These are phyloP conservation scores for Talaromyces sp. DNA, from an alignment of 2,329 filamentous ascomycete genomes.

Conservation along the genomic window DNA sequence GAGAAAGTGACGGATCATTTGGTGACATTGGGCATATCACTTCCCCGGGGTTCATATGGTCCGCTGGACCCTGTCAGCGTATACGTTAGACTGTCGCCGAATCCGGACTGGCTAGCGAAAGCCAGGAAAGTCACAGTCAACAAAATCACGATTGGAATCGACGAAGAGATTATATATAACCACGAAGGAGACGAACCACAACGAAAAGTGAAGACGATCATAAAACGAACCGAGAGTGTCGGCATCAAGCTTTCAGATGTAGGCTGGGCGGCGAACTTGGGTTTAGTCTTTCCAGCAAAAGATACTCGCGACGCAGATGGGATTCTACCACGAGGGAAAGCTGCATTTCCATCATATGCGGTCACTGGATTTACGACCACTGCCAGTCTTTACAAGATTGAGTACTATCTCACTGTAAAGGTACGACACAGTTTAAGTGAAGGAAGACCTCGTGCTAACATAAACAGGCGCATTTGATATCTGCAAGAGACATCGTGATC, in stretches of 20 bases:
- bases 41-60: conserved; percentile 95
- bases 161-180: conserved; percentile 98
- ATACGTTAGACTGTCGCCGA: conserved; percentile 90
- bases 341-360: conserved; percentile 84
- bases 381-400: conserved; percentile 94
- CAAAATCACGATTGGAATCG: conserved; percentile 88
- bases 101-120: conserved; percentile 86
- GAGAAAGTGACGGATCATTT: conserved; percentile 85
- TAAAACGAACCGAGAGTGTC: conserved; percentile 77
- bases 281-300: conserved; percentile 84
- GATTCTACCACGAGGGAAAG: conserved; percentile 78
- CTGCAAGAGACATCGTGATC: conserved; percentile 81
- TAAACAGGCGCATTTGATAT: conserved; percentile 76
- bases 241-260: conserved; percentile 83
- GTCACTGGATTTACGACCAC: conserved; percentile 91
- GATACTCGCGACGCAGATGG: conserved; percentile 85
- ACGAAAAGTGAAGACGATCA: conserved; percentile 82
- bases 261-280: conserved; percentile 90
- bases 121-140: conserved; percentile 89
- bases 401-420: conserved; percentile 94
- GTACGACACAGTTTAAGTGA: conserved; percentile 46
- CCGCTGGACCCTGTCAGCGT: conserved; percentile 93
- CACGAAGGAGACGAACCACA: conserved; percentile 94
- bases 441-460: conserved; percentile 15
- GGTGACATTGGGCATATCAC: conserved; percentile 84